Evolutionary conservation across 106 monocot genomes (phyloP).

Genomic region (Platanthera guangdongensis): DNA sequence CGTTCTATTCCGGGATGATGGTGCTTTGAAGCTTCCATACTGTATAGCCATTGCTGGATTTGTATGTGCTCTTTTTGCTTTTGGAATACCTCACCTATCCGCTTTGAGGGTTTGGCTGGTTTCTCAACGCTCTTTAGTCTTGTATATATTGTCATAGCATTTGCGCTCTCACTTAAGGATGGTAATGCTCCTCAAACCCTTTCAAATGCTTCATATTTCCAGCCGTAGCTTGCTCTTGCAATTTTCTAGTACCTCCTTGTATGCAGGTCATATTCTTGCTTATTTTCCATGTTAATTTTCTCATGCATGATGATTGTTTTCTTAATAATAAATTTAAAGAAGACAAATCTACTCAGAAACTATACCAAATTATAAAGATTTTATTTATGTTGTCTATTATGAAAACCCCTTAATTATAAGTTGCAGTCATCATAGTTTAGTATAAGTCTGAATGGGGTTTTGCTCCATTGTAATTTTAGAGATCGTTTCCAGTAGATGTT

Average conservation of each 20-base stretch:
- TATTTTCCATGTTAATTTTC: background rate
- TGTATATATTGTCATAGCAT: constrained; percentile 60
- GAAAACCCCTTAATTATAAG: background rate
- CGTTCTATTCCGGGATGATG: constrained; percentile 72
- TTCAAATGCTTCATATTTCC: background rate
- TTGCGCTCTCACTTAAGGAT: constrained; percentile 68
- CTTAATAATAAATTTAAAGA: background rate
- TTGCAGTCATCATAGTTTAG: background rate
- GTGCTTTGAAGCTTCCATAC: constrained; percentile 79
- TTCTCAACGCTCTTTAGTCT: constrained; percentile 85
- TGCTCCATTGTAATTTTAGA: background rate
- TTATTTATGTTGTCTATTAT: too few relatives aligned
- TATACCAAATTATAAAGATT: too few relatives aligned
- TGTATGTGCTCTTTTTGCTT: constrained; percentile 94
- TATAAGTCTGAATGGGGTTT: too few relatives aligned
- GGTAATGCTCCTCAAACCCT: constrained; percentile 34
- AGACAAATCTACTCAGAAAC: too few relatives aligned
- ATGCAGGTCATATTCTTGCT: background rate
- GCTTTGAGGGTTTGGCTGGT: constrained; percentile 80
- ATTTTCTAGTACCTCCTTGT: background rate
- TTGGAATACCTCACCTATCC: constrained; percentile 92
- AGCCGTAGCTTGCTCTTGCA: background rate
- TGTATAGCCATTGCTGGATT: constrained; percentile 82
- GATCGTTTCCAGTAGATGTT: background rate
- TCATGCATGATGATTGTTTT: background rate